Evolutionary conservation across 805 yeast genomes (phyloP), one percentile per base, ranked within the genome.

Genomic region (Yarrowia sp.): DNA sequence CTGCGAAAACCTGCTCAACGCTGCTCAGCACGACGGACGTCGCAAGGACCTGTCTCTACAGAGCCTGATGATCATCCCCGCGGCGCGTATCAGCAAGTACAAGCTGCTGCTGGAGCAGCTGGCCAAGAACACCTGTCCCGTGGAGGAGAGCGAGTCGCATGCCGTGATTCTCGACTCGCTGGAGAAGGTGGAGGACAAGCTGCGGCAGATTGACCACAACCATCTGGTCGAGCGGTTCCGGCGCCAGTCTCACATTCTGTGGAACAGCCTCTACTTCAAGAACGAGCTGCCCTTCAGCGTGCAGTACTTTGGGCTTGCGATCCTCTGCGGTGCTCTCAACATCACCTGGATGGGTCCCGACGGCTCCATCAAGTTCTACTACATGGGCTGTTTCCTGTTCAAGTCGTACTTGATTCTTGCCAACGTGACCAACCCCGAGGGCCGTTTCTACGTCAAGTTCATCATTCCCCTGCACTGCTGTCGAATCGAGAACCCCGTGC

Each of bases 371-470:
- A 58, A 58, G 42, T 33, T 22, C 8, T 32, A n/a, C 33, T 58
- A 58, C 42, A 42, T 58, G 55, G 62, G 62, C 3, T 58, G 62
- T 24, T 58, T 58, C 21, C 42, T 58, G 29, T 58, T 58, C 62
- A 58, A 58, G 42, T 42, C 53, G 4, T 58, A 58, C 33, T 18
- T 58, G 35, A 32, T 58, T 9, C 22, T 58, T 8, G 62, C 62
- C 22, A 35, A 58, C 25, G 33, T 58, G 4, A 19, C 47, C 47
- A 55, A 39, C 47, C 47, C 61, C 4, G 61, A 38, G 29, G 47
- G 47, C 22, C 33, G 36, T 1, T 55, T 38, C 22, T 38, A 38
- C 47, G 61, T 55, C 47, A 55, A 39, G 47, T 55, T 55, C 38
- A 22, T 55, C 22, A 55, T 55, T 4, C 61, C 61, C 3, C 47